Conservation (phyloP, 352 stramenopile genomes). For the Pythium plurisporium region DNA sequence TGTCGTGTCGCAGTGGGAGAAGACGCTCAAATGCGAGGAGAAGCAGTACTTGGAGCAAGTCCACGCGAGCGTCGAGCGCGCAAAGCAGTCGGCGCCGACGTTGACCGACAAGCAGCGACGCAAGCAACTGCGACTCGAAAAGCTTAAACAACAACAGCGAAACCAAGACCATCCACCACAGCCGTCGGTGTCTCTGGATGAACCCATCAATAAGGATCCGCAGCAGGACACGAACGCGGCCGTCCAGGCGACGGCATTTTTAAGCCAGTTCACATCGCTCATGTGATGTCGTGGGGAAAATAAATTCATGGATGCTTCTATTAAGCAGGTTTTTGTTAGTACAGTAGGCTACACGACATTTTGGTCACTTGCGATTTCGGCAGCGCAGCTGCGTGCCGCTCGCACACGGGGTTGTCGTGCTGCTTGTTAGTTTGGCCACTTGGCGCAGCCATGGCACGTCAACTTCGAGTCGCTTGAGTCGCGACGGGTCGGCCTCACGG, state of each 20-base stretch:
- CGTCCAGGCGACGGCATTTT: constrained; percentile 52
- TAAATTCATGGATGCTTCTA: constrained; percentile 8
- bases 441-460: constrained; percentile 19
- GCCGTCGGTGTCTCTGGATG: background rate
- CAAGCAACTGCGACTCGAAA: constrained; percentile 65
- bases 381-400: background rate
- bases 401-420: background rate
- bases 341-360: background rate
- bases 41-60: constrained; percentile 67
- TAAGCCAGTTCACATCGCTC: constrained; percentile 42
- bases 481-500: constrained; percentile 35
- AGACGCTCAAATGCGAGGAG: constrained; percentile 54
- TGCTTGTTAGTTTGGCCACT: constrained; percentile 19
- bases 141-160: constrained; percentile 41
- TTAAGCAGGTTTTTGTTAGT: too few relatives aligned
- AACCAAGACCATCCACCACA: constrained; percentile 8
- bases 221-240: constrained; percentile 30
- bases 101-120: constrained; percentile 40
- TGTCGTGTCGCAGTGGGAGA: constrained; percentile 80
- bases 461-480: constrained; percentile 31
- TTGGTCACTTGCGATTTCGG: constrained; percentile 9
- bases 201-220: background rate
- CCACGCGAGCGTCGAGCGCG: constrained; percentile 40
- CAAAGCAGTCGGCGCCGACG: constrained; percentile 30
- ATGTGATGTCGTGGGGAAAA: background rate